Base-by-base conservation (phyloP, 768 basidiomycete genomes). In the Leccinum barrowsii region DNA sequence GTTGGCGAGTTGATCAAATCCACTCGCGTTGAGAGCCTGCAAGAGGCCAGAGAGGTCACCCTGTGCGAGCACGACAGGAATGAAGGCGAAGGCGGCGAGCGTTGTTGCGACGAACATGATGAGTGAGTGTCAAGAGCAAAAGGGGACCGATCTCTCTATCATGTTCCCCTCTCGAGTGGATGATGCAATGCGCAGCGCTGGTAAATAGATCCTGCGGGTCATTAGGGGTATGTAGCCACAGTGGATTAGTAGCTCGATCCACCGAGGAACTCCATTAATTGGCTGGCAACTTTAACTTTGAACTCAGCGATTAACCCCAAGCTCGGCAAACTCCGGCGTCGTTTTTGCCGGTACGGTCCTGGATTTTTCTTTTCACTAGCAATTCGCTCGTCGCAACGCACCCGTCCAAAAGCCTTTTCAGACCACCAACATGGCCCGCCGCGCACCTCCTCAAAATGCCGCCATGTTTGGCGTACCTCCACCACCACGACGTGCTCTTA, bases 351-450 rank as follows among this genome's bases (percentile, higher is more conserved):
- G 56, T 40, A 34, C 12, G 4, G 4, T n/a, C 37, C 37, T 40
- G 8, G 12, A 51, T 50, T 64, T 48, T 55, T 34, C 19, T 34
- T 40, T 34, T 2, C 13, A 24, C 46, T 8, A 30, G 11, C 13
- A 3, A 26, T 21, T 53, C 28, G 7, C 35, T 10, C 37, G 26
- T 37, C 37, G 28, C 49, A 52, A 52, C 55, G 15, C 26, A 28
- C 48, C 5, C 42, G 17, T 48, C 35, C 19, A 52, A 35, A 54
- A 55, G 56, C 12, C 35, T 28, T 7, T 32, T 8, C 40, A 42
- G 7, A 42, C 40, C 40, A 19, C 19, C 11, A 12, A 19, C 19
- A 90, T 92, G 90, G 81, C 89, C 63, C 88, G 89, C 60, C 89
- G 90, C 63, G 68, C 76, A 64, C 77, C 82, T 54, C 84, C 87